Base-by-base conservation (phyloP, 2,329 filamentous ascomycete genomes). In the Teratosphaeriaceae sp. region DNA sequence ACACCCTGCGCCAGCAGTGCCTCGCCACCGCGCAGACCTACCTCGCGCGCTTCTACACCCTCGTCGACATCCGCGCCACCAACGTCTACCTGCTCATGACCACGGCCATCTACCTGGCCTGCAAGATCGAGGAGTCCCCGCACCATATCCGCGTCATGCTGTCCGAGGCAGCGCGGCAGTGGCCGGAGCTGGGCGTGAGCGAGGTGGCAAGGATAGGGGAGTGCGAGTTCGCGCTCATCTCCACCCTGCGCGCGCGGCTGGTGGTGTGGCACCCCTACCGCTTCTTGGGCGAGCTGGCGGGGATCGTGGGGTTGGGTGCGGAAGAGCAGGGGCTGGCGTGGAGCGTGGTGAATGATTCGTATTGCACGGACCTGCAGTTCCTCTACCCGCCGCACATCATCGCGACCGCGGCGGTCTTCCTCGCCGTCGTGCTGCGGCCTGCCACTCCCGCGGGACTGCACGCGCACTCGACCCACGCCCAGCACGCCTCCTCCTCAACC, bases 41-140 rank as follows among this genome's bases (percentile, higher is more conserved):
- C 67, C 77, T 97, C 55, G 90, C 94, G 59, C 81, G 92, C 46
- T 97, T 95, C 72, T 97, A 95, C 65, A 80, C 80, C 35, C 87
- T 85, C 55, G 85, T 95, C 55, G 88, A 95, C 59, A 88, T 97
- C 51, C 84, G 90, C 44, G 81, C 84, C 50, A 95, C 89, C 37
- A 98, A 97, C 57, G 88, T 90, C 3, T 95, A 94, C 61, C 80
- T 97, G 26, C 80, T 97, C 45, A 77, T 95, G 51, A 84, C 88
- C n/a, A 97, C 92, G 1, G 86, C 90, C 4, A 76, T 97, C 47
- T 98, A 98, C 64, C 73, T 98, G 26, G 89, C 92, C 16, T 95
- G 88, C 70, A 98, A 98, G 68, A 95, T 94, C 80, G 92, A 98
- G 65, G 92, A 98, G 65, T 89, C 83, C 39, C 92, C 92, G 2